Percentiles rank a stretch among this genome's conserved stretches.
phyloP scores from a whole-genome alignment of 495 filamentous ascomycete species.

The Podospora conica region DNA sequence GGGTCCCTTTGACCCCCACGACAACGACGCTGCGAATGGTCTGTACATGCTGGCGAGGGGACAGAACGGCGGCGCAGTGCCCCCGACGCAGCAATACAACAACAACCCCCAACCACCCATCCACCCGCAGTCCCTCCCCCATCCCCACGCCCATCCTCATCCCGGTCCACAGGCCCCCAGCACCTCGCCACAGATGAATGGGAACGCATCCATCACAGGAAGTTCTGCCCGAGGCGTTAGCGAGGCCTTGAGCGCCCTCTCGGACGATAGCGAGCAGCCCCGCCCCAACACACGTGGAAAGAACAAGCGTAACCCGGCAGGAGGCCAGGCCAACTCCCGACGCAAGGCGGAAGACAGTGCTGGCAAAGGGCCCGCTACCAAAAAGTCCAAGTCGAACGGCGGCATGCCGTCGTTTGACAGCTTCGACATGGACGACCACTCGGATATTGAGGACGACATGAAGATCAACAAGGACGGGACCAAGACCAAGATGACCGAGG shows the following conservation, averaged over 20 bases:
- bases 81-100: conserved; percentile 46
- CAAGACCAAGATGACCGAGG: conserved; percentile 89
- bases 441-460: conserved; percentile 31
- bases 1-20: conserved; percentile 72
- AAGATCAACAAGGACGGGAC: conserved; percentile 48
- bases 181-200: conserved; percentile 48
- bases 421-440: conserved; percentile 16
- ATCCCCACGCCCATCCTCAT: too few relatives aligned
- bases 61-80: conserved; percentile 52
- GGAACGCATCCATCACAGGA: conserved; percentile 37
- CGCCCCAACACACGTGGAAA: conserved; percentile 57
- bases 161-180: conserved; percentile 36
- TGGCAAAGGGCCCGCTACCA: conserved; percentile 57
- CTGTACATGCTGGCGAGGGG: conserved; percentile 81
- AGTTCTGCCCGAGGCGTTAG: conserved; percentile 50
- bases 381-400: conserved; percentile 63
- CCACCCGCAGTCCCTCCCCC: conserved; percentile 32
- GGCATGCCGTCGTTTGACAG: conserved; percentile 34
- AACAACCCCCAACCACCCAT: conserved; percentile 43
- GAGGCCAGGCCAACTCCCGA: conserved; percentile 42
- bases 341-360: conserved; percentile 76
- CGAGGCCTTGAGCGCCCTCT: conserved; percentile 63
- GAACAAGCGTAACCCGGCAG: conserved; percentile 55
- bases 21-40: conserved; percentile 94
- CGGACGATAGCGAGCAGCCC: conserved; percentile 65